Percentiles rank a stretch among this genome's conserved stretches.
Evolutionary conservation across 148 eudicot genomes (phyloP).

Genomic region (Vaccinium darrowii): DNA sequence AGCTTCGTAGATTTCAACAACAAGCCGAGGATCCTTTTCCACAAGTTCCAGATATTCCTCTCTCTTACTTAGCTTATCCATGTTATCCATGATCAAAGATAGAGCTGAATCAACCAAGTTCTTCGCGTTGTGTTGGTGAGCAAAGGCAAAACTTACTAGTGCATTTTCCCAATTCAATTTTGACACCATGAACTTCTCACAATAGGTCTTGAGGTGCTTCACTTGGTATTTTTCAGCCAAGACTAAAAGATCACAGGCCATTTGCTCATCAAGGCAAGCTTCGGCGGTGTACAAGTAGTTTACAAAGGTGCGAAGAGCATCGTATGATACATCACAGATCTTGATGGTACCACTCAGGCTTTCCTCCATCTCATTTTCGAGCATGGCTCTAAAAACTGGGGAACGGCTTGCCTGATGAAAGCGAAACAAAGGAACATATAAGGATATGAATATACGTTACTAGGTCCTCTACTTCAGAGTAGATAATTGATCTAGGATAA

Average conservation of each 20-base stretch:
- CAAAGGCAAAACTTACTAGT: constrained; percentile 56
- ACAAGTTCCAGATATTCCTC: constrained; percentile 75
- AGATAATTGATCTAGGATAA: no score
- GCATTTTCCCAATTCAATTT: constrained; percentile 73
- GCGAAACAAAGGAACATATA: not conserved
- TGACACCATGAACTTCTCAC: constrained; percentile 76
- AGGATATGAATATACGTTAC: not conserved
- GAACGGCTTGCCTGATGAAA: constrained; percentile 68
- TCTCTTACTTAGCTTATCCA: constrained; percentile 60
- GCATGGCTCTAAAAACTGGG: constrained; percentile 90
- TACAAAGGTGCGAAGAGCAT: constrained; percentile 68
- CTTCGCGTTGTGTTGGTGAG: constrained; percentile 76
- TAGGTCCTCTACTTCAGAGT: no score
- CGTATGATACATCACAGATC: constrained; percentile 72
- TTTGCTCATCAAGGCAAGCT: constrained; percentile 70
- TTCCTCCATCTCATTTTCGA: constrained; percentile 84
- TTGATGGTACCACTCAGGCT: constrained; percentile 82
- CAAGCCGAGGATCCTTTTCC: constrained; percentile 76
- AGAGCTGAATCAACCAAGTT: constrained; percentile 60
- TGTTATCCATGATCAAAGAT: constrained; percentile 67
- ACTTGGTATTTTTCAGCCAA: constrained; percentile 87
- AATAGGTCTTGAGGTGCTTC: constrained; percentile 68
- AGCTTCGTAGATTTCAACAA: constrained; percentile 77
- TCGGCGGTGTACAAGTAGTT: constrained; percentile 84
- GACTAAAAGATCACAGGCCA: constrained; percentile 73